Evolutionary conservation across 352 stramenopile species (phyloP).

Genomic region (Globisporangium mamillatum): DNA sequence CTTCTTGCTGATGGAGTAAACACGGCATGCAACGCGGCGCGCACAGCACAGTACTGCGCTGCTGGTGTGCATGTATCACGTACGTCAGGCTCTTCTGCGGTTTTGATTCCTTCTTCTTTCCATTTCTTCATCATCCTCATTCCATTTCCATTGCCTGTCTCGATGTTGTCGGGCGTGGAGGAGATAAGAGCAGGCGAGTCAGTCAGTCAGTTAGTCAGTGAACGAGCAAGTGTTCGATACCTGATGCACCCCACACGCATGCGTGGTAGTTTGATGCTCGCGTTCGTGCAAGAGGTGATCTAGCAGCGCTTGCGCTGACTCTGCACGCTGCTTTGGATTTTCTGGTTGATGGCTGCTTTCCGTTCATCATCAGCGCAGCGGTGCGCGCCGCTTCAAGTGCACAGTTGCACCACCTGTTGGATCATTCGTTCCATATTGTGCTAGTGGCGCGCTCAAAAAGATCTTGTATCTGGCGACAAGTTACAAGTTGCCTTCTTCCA

Average conservation of each 20-base stretch:
- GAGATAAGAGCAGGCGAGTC: not conserved
- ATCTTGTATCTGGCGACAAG: not conserved
- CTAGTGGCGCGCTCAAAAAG: not conserved
- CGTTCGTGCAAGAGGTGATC: not conserved
- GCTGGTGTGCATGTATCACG: not conserved
- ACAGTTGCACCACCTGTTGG: not conserved
- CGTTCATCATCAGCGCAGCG: not conserved
- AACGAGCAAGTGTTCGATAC: not conserved
- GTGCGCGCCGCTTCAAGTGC: not conserved
- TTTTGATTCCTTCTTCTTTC: not conserved
- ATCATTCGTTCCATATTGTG: not conserved
- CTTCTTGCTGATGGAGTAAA: not conserved
- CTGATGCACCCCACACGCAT: not conserved
- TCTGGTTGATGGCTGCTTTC: not conserved
- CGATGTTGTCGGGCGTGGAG: not conserved
- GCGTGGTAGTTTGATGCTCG: not conserved
- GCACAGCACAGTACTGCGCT: too few species aligned
- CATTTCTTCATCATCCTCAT: not conserved
- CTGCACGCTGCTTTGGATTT: not conserved
- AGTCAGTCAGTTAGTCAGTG: not conserved
- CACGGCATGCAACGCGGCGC: not conserved
- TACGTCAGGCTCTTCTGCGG: not conserved
- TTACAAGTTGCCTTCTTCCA: not conserved
- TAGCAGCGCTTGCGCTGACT: not conserved
- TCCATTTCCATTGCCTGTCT: not conserved